Evolutionary conservation across 2,329 filamentous ascomycete genomes (phyloP), one percentile per base, ranked within the genome.

Genomic region (Trichoderma aggressivum): DNA sequence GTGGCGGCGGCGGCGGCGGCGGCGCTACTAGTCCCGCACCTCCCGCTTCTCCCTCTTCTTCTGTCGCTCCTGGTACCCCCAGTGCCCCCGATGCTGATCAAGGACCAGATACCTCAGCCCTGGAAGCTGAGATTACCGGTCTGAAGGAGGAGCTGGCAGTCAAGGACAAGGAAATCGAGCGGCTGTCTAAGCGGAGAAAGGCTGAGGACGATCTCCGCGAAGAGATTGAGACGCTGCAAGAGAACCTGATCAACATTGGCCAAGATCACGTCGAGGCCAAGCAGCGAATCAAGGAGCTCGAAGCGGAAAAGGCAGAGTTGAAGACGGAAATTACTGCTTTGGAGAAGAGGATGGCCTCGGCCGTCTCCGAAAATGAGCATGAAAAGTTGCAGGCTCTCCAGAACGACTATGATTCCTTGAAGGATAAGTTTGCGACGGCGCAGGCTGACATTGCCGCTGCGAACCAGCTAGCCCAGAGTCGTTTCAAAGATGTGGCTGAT

Each of bases 401-500:
- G 74, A 80, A 81, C 61, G 88, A 91, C 71, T 87, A 87, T 67
- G 86, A 94, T 55, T 89, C 90, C 55, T 84, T 97, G 43, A 94
- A 92, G 80, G 82, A 86, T 24, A 93, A 91, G 79, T 21, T 90
- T 0, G 84, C 88, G 2, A 87, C 88, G 0, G 81, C 98, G 21
- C 90, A 97, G 77, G 93, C 91, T 0, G 95, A 99, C 78, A 86
- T 98, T 3, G 91, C 90, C 2, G 94, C 94, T 2, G 92, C 94
- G 0, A 91, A 98, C 79, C 90, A 97, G 80, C 87, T 98, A 14
- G 94, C 96, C 0, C 91, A 97, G 72, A 91, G 89, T 18, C 88
- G 96, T 34, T 98, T 94, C 84, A 97, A 94, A 80, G 94, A 98
- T 72, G 84, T 98, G 2, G 91, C 90, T 0, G 92, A 97, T 32